Conservation (phyloP, 208 protist species). For the Chromosphaera perkinsii region DNA sequence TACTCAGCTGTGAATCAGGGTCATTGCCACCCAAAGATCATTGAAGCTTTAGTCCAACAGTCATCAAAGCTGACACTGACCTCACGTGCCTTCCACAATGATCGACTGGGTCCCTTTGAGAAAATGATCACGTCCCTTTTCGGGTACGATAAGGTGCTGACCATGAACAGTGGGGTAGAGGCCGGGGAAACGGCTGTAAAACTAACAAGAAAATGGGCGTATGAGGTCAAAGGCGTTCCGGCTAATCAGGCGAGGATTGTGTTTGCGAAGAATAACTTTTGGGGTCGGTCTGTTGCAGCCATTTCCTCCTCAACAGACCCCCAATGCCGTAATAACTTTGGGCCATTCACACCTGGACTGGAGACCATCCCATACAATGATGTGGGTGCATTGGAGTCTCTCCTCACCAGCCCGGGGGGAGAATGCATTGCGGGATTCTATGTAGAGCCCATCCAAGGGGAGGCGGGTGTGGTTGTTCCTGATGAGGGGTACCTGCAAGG, state of each 20-base stretch:
- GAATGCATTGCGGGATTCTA: constrained; percentile 67
- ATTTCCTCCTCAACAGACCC: constrained; percentile 70
- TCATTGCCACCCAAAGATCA: constrained; percentile 80
- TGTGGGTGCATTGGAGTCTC: constrained; percentile 50
- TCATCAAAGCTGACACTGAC: constrained; percentile 55
- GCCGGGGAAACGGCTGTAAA: constrained; percentile 80
- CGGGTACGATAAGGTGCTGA: constrained; percentile 72
- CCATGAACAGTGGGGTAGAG: constrained; percentile 83
- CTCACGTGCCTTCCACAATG: constrained; percentile 72
- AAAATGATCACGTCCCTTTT: constrained; percentile 60
- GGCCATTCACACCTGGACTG: constrained; percentile 69
- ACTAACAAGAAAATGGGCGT: constrained; percentile 77
- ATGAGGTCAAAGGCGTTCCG: constrained; percentile 69
- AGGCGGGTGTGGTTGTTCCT: constrained; percentile 72
- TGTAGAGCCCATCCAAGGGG: constrained; percentile 84
- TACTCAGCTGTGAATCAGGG: constrained; percentile 86
- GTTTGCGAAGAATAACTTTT: constrained; percentile 62
- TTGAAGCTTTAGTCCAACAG: constrained; percentile 69
- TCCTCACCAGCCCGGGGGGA: constrained; percentile 45
- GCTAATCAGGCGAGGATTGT: constrained; percentile 56
- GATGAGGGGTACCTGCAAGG: constrained; percentile 63
- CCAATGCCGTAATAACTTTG: constrained; percentile 38
- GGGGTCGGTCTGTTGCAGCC: constrained; percentile 74
- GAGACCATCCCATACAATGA: constrained; percentile 69
- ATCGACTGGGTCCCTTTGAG: constrained; percentile 57